These are phyloP conservation scores for Nicotiana tomentosiformis DNA, from an alignment of 257 asterid genomes.

Conservation along the genomic window DNA sequence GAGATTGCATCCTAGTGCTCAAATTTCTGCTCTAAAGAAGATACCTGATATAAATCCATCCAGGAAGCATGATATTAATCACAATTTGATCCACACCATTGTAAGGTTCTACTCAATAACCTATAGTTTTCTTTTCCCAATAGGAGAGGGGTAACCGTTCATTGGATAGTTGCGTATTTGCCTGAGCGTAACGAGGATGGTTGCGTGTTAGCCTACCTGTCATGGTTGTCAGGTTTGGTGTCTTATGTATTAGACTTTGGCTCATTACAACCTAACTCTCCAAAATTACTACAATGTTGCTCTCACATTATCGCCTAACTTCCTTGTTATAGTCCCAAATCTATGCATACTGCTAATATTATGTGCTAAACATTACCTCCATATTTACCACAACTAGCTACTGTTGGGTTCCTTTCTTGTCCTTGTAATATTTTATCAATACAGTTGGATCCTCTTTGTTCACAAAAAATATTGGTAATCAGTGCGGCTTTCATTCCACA, in stretches of 20 bases:
- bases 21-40: neutral
- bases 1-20: neutral
- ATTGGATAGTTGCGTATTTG: neutral
- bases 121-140: neutral
- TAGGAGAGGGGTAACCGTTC: neutral
- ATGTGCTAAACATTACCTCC: neutral
- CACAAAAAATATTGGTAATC: neutral
- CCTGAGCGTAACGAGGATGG: neutral
- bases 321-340: conserved; percentile 1
- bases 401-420: neutral
- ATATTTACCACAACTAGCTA: neutral
- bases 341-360: neutral
- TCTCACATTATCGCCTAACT: neutral
- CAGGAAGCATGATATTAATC: neutral
- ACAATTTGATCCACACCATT: neutral
- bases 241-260: neutral
- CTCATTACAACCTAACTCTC: neutral
- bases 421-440: neutral
- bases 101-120: neutral
- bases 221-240: neutral
- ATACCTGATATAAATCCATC: neutral
- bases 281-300: neutral
- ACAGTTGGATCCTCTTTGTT: neutral
- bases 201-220: neutral
- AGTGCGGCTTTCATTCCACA: neutral